phyloP scores from a whole-genome alignment of 768 basidiomycete genomes.

The Strobilomyces echinocephalus region DNA sequence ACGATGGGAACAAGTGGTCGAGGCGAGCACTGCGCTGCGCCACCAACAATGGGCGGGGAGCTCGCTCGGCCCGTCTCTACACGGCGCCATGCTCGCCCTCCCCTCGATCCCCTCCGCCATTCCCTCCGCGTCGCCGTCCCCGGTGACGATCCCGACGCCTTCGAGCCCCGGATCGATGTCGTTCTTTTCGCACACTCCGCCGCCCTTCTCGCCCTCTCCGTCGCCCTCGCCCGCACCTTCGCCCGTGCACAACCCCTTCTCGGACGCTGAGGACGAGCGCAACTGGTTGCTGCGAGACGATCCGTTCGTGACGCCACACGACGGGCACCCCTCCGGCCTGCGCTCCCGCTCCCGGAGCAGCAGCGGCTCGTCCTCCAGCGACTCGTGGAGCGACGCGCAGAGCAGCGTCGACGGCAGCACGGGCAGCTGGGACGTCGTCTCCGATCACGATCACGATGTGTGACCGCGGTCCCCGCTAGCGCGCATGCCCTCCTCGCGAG shows the following conservation, averaged over 20 bases:
- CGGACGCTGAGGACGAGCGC: slow-evolving; percentile 16
- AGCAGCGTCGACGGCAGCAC: slow-evolving; percentile 9
- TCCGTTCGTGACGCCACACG: background rate
- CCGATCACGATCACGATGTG: slow-evolving; percentile 14
- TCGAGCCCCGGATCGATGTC: too few species aligned
- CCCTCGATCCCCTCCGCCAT: slow-evolving; percentile 28
- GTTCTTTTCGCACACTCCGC: background rate
- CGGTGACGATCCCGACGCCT: too few species aligned
- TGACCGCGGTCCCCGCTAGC: too few species aligned
- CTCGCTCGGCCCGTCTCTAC: slow-evolving; percentile 1
- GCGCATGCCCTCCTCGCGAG: too few species aligned
- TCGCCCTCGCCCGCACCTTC: slow-evolving; percentile 15
- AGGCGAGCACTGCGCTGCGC: slow-evolving; percentile 6
- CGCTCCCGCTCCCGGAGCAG: slow-evolving; percentile 8
- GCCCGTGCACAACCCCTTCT: background rate
- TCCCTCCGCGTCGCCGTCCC: slow-evolving; percentile 7
- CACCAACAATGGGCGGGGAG: background rate
- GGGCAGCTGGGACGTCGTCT: slow-evolving; percentile 26
- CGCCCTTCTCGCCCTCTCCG: slow-evolving; percentile 16
- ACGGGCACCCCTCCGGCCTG: background rate
- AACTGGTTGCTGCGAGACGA: background rate
- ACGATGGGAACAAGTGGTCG: slow-evolving; percentile 16
- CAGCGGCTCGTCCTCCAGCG: slow-evolving; percentile 14
- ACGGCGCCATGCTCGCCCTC: slow-evolving; percentile 11
- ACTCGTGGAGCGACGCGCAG: slow-evolving; percentile 28